phyloP scores from a whole-genome alignment of 164 flowering plant species.

The Tetrastigma voinierianum region DNA sequence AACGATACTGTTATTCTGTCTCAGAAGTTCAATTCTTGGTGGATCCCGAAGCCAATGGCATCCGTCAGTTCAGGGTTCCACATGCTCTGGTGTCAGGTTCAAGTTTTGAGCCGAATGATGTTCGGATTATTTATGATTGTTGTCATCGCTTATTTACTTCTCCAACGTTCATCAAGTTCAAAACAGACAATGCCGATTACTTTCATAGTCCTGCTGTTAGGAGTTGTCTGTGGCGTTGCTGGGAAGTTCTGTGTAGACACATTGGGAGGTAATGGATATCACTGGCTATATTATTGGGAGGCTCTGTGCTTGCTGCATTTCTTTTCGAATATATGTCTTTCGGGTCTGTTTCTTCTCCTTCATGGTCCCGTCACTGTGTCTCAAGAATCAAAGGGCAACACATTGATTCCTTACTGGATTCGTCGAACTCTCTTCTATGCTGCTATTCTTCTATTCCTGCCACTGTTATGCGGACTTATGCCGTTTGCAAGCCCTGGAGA shows the following conservation, averaged over 20 bases:
- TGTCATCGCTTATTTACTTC: conserved; percentile 52
- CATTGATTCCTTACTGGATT: conserved; percentile 50
- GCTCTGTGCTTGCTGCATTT: conserved; percentile 68
- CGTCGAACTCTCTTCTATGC: conserved; percentile 51
- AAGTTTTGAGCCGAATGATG: conserved; percentile 64
- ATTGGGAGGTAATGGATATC: conserved; percentile 76
- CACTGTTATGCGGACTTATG: conserved; percentile 62
- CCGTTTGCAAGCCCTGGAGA: conserved; percentile 77
- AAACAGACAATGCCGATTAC: conserved; percentile 81
- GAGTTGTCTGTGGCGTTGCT: conserved; percentile 63
- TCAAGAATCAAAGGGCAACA: conserved; percentile 17
- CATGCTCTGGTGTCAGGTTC: conserved; percentile 49
- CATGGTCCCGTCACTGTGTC: conserved; percentile 58
- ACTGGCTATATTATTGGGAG: conserved; percentile 84
- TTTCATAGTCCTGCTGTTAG: conserved; percentile 69
- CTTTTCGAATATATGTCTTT: conserved; percentile 45
- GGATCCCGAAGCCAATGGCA: conserved; percentile 66
- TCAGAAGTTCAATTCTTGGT: conserved; percentile 76
- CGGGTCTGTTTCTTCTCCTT: conserved; percentile 49
- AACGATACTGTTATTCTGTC: conserved; percentile 12
- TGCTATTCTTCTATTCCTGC: conserved; percentile 44
- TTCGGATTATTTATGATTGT: conserved; percentile 66
- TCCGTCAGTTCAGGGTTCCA: conserved; percentile 51
- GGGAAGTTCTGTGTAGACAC: conserved; percentile 90
- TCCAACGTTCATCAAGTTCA: conserved; percentile 60